Conservation (phyloP, 306 rosid species). For the Cercis canadensis region DNA sequence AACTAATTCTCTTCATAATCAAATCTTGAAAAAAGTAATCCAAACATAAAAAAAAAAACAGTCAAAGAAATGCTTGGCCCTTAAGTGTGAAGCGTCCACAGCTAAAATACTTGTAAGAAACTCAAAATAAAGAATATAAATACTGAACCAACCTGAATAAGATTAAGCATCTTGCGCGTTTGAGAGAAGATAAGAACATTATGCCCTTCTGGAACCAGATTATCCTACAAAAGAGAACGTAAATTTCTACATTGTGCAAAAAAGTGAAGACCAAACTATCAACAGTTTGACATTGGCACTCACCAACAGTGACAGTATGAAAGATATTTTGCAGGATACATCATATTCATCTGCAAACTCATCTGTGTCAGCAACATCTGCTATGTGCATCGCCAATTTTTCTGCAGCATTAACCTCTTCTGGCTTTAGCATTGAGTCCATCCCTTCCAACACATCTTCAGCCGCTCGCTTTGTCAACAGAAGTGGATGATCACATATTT, state of each 20-base stretch:
- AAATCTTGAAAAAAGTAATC: too few species aligned
- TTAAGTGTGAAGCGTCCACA: background rate
- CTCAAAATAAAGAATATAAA: constrained; percentile 4
- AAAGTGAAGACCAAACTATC: constrained; percentile 12
- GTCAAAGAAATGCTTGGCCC: constrained; percentile 2
- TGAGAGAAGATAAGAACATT: constrained; percentile 86
- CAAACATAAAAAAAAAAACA: background rate
- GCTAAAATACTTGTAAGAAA: constrained; percentile 1
- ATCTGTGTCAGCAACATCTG: constrained; percentile 73
- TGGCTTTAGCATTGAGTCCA: constrained; percentile 73
- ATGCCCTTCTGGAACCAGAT: constrained; percentile 83
- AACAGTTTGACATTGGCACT: constrained; percentile 32
- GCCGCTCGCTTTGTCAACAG: constrained; percentile 92
- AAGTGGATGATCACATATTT: constrained; percentile 94
- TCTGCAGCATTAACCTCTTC: constrained; percentile 73
- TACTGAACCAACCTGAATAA: constrained; percentile 67
- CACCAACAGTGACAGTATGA: constrained; percentile 86
- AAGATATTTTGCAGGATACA: constrained; percentile 82
- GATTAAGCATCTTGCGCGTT: constrained; percentile 97
- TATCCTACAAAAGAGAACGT: constrained; percentile 51
- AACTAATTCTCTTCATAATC: too few species aligned
- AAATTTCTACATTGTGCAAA: constrained; percentile 25
- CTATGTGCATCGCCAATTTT: constrained; percentile 77
- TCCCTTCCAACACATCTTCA: constrained; percentile 88
- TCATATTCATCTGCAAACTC: constrained; percentile 63